Conservation (phyloP, 2,329 filamentous ascomycete species). For the Sporothrix humicola region DNA sequence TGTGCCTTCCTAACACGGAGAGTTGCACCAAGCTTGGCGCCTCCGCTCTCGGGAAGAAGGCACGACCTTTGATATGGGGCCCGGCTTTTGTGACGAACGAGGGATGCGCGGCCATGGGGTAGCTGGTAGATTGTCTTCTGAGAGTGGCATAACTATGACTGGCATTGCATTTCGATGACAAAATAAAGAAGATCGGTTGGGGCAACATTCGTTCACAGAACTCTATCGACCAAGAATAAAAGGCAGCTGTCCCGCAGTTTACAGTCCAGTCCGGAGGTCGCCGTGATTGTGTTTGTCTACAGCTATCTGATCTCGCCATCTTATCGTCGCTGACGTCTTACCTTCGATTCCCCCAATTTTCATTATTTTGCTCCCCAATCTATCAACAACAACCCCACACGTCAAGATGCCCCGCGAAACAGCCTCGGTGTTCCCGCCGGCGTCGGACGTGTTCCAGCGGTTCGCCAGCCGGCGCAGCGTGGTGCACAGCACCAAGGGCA, state of each 20-base stretch:
- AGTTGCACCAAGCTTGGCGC: slow-evolving; percentile 19
- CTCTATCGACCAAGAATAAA: background rate
- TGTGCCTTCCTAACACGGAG: slow-evolving; percentile 23
- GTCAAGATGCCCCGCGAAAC: slow-evolving; percentile 55
- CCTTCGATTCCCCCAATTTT: background rate
- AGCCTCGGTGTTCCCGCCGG: slow-evolving; percentile 54
- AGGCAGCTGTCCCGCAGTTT: background rate
- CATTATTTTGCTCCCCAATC: background rate
- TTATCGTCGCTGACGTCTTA: slow-evolving; percentile 2
- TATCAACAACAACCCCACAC: background rate
- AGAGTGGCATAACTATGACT: background rate
- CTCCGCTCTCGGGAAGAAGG: slow-evolving; percentile 32
- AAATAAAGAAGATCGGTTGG: background rate
- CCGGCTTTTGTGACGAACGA: slow-evolving; percentile 17
- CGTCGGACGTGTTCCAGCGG: slow-evolving; percentile 59
- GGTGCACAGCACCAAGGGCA: slow-evolving; percentile 90
- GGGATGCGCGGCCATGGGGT: background rate
- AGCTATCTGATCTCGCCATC: background rate
- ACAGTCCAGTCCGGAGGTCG: slow-evolving; percentile 19
- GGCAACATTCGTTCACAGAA: no score
- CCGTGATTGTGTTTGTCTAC: background rate
- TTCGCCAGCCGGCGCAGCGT: slow-evolving; percentile 80
- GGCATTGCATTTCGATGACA: background rate
- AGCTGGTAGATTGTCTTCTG: background rate
- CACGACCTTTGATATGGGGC: background rate